Percentiles rank a stretch among this genome's conserved stretches.
These are phyloP conservation scores for Tylopilus vinaceipallidus DNA, from an alignment of 768 basidiomycete species.

Conservation along the genomic window DNA sequence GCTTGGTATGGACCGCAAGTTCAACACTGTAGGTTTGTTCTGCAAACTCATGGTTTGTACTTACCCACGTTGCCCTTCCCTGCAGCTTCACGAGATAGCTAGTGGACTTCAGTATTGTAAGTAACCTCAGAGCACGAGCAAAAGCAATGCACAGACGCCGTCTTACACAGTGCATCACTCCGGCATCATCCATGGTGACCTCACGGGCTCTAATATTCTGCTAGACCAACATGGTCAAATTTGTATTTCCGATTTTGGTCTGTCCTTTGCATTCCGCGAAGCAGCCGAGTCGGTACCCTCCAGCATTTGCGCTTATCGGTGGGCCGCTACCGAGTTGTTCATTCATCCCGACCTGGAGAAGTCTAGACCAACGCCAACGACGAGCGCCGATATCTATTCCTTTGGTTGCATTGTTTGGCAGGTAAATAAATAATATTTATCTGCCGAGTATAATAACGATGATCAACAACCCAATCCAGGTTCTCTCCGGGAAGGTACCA, in stretches of 20 bases:
- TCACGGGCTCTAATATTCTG: constrained; percentile 15
- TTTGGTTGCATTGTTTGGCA: constrained; percentile 12
- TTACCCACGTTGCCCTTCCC: not conserved
- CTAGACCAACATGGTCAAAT: constrained; percentile 2
- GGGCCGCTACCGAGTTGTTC: constrained; percentile 13
- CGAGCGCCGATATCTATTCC: constrained; percentile 10
- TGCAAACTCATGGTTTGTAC: not conserved
- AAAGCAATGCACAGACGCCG: not conserved
- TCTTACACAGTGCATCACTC: constrained; percentile 6
- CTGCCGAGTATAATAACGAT: not conserved
- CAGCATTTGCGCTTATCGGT: constrained; percentile 6
- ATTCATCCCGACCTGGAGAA: constrained; percentile 8
- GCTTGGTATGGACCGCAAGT: constrained; percentile 2
- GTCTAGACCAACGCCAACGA: constrained; percentile 3
- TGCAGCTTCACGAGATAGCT: constrained; percentile 10
- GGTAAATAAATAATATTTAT: not conserved
- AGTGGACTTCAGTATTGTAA: constrained; percentile 14
- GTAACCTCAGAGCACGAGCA: not conserved
- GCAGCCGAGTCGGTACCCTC: constrained; percentile 3
- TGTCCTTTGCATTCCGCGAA: constrained; percentile 2
- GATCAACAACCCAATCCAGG: constrained; percentile 6
- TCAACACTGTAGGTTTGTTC: constrained; percentile 3
- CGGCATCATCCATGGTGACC: constrained; percentile 13
- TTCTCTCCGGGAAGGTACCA: constrained; percentile 11
- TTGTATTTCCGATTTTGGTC: constrained; percentile 16